Evolutionary conservation across 1,284 basidiomycete species (phyloP).

Genomic region (Termitomyces sp.): DNA sequence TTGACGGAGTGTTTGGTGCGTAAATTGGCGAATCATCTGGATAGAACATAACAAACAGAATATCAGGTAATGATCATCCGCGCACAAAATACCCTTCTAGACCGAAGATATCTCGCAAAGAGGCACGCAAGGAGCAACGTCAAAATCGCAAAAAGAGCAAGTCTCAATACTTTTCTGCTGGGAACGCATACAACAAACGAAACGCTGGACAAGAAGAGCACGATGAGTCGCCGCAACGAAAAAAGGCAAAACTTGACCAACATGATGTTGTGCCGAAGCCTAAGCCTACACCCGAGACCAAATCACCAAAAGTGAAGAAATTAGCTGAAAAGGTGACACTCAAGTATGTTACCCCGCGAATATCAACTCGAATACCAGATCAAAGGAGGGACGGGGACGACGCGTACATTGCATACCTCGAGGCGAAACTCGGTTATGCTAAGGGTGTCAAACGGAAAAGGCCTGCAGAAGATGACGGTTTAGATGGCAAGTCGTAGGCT

Average conservation of each 20-base stretch:
- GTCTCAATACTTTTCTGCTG: constrained; percentile 45
- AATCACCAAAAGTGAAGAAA: constrained; percentile 18
- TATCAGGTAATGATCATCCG: constrained; percentile 19
- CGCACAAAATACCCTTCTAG: constrained; percentile 11
- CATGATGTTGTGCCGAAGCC: background rate
- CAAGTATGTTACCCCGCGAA: constrained; percentile 13
- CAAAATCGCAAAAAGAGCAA: constrained; percentile 54
- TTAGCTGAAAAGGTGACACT: constrained; percentile 30
- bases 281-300: constrained; percentile 1
- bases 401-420: constrained; percentile 73
- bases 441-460: constrained; percentile 37
- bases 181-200: constrained; percentile 24
- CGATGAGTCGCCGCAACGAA: constrained; percentile 36
- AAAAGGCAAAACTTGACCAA: constrained; percentile 31
- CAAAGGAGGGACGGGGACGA: constrained; percentile 62
- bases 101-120: constrained; percentile 47
- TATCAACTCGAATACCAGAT: constrained; percentile 7
- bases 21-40: background rate
- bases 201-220: constrained; percentile 33
- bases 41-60: background rate
- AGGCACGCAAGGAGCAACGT: constrained; percentile 59
- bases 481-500: constrained; percentile 42
- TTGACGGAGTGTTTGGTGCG: constrained; percentile 24
- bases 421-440: constrained; percentile 60
- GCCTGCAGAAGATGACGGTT: constrained; percentile 50